Conservation (phyloP, 768 basidiomycete species). For the Pisolithus marmoratus region DNA sequence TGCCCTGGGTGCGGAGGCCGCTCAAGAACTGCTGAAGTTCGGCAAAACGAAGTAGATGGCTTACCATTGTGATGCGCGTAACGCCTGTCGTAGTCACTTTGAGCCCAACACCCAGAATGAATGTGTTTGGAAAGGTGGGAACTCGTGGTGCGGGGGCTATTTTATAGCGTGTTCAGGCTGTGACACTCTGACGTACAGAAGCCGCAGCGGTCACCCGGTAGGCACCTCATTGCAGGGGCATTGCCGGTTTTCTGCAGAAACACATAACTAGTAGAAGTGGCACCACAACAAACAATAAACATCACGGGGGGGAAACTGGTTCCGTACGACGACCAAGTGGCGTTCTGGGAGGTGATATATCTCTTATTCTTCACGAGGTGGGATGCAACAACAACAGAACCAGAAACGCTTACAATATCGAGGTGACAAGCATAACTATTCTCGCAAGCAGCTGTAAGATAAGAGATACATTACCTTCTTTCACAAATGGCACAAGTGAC, state of each 20-base stretch:
- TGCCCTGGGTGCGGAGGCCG: slow-evolving; percentile 35
- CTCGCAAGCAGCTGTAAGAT: too few species aligned
- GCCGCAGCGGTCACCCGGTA: background rate
- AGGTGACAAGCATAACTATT: too few species aligned
- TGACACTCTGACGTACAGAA: background rate
- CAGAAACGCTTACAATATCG: too few species aligned
- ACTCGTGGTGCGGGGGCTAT: background rate
- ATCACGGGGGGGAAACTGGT: too few species aligned
- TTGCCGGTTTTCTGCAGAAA: background rate
- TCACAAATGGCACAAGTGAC: too few species aligned
- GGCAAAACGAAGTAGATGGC: background rate
- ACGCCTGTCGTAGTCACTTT: background rate
- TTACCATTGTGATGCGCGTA: background rate
- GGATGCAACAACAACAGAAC: too few species aligned
- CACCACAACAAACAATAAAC: too few species aligned
- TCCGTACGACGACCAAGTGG: too few species aligned
- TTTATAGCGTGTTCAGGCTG: background rate
- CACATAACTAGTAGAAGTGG: too few species aligned
- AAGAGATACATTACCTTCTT: too few species aligned
- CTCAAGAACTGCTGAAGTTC: background rate
- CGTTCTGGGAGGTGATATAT: too few species aligned
- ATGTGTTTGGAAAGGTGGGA: background rate
- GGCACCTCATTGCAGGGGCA: background rate
- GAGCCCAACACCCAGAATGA: background rate
- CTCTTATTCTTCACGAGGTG: too few species aligned